Evolutionary conservation across 495 filamentous ascomycete genomes (phyloP).

Genomic region (Barbatosphaeria neglecta): DNA sequence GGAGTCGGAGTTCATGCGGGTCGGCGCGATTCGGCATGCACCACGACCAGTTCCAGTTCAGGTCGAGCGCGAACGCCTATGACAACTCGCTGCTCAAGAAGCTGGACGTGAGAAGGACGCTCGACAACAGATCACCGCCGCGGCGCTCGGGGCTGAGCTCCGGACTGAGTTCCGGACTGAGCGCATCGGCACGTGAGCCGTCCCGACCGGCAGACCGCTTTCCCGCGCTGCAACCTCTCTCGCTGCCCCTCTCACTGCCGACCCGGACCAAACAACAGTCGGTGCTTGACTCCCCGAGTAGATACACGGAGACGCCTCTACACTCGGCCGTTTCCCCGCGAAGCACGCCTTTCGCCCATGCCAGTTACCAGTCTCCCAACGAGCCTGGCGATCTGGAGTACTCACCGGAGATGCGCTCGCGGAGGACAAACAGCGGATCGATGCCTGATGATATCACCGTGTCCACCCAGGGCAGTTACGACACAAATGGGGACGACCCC

Average conservation of each 20-base stretch:
- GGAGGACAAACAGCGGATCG: slow-evolving; percentile 39
- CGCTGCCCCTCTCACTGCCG: slow-evolving; percentile 41
- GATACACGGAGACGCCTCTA: slow-evolving; percentile 33
- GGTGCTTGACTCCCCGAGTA: slow-evolving; percentile 29
- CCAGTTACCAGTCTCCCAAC: slow-evolving; percentile 39
- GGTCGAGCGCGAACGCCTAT: slow-evolving; percentile 54
- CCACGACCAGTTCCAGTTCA: slow-evolving; percentile 42
- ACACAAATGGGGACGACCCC: slow-evolving; percentile 48
- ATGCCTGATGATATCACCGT: slow-evolving; percentile 24
- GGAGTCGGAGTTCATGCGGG: background rate
- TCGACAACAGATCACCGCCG: slow-evolving; percentile 42
- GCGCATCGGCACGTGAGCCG: slow-evolving; percentile 37
- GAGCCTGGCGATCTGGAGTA: slow-evolving; percentile 35
- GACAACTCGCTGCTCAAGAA: slow-evolving; percentile 72
- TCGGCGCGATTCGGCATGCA: slow-evolving; percentile 26
- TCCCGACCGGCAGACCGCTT: slow-evolving; percentile 30
- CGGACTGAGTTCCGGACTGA: slow-evolving; percentile 42
- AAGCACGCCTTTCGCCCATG: slow-evolving; percentile 33
- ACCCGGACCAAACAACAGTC: slow-evolving; percentile 23
- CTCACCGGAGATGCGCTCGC: slow-evolving; percentile 48
- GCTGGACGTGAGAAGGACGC: slow-evolving; percentile 50
- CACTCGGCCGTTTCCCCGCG: slow-evolving; percentile 40
- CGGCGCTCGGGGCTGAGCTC: slow-evolving; percentile 41
- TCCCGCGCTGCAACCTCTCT: slow-evolving; percentile 35
- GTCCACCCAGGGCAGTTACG: slow-evolving; percentile 29